A percentile compares a stretch with the other conserved stretches of the same genome.
phyloP scores from a whole-genome alignment of 2,329 filamentous ascomycete species.

The Simplicillium aogashimaense region DNA sequence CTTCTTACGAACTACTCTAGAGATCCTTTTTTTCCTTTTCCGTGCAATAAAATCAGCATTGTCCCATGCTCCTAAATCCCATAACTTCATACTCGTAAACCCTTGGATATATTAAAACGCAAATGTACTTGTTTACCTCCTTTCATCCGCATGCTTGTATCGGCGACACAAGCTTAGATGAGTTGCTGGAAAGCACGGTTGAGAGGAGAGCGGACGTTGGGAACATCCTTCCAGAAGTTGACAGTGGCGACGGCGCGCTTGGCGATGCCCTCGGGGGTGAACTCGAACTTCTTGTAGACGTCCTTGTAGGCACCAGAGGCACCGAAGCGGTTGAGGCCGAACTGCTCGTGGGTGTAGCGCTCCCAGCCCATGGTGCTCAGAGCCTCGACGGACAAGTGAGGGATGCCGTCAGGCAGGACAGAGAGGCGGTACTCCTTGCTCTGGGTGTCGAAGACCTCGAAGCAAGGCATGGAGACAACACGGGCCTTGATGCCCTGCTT shows the following conservation, averaged over 20 bases:
- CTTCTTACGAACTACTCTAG: too few relatives aligned
- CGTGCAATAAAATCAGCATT: too few relatives aligned
- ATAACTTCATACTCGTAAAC: too few relatives aligned
- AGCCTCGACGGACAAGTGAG: conserved; percentile 86
- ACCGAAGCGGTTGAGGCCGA: conserved; percentile 98
- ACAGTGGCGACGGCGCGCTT: conserved; percentile 90
- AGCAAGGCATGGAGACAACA: conserved; percentile 92
- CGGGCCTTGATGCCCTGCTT: conserved; percentile 81
- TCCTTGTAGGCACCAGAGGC: conserved; percentile 95
- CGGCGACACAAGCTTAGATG: conserved; percentile 48
- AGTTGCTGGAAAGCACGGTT: conserved; percentile 98
- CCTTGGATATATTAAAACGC: too few relatives aligned
- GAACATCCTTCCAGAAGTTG: conserved; percentile 92
- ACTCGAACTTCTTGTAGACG: conserved; percentile 99
- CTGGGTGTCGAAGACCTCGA: conserved; percentile 93
- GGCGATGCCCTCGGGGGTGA: conserved; percentile 91
- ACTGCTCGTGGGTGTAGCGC: conserved; percentile 98
- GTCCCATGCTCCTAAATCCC: too few relatives aligned
- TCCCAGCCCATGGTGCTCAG: conserved; percentile 98
- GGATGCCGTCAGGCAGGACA: conserved; percentile 88
- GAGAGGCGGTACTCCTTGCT: conserved; percentile 89
- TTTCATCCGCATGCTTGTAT: background rate
- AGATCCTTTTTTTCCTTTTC: too few relatives aligned
- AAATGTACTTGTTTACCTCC: too few relatives aligned
- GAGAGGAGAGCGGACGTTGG: conserved; percentile 86